Conservation (phyloP, 2,329 filamentous ascomycete genomes). For the Fusarium praegraminearum region DNA sequence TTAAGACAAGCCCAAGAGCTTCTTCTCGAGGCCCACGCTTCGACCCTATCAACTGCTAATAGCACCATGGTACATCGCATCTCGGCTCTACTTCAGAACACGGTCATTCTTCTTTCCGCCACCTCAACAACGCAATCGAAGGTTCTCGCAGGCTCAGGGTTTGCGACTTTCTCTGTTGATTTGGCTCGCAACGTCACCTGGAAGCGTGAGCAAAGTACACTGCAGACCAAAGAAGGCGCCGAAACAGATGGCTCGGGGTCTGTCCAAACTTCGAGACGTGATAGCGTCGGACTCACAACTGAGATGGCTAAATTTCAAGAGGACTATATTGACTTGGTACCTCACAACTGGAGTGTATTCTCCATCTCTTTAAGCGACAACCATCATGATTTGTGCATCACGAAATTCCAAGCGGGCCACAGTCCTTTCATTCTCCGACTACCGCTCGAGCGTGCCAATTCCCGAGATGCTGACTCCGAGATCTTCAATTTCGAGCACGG, state of each 20-base stretch:
- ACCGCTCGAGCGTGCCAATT: slow-evolving; percentile 84
- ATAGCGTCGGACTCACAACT: slow-evolving; percentile 60
- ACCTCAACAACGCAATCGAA: slow-evolving; percentile 63
- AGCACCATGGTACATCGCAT: slow-evolving; percentile 72
- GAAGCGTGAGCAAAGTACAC: slow-evolving; percentile 71
- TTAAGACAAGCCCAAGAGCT: slow-evolving; percentile 74
- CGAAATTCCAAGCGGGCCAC: slow-evolving; percentile 80
- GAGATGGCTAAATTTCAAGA: slow-evolving; percentile 76
- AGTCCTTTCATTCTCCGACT: slow-evolving; percentile 88
- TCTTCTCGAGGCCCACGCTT: slow-evolving; percentile 72
- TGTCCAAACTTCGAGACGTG: slow-evolving; percentile 50
- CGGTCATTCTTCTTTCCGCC: slow-evolving; percentile 74
- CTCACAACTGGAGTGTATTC: slow-evolving; percentile 83
- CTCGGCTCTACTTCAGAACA: slow-evolving; percentile 72
- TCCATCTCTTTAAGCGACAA: slow-evolving; percentile 87
- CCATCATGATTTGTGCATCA: slow-evolving; percentile 86
- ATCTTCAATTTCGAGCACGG: slow-evolving; percentile 87
- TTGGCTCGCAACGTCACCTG: slow-evolving; percentile 77
- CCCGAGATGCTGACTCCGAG: slow-evolving; percentile 80
- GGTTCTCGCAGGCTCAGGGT: slow-evolving; percentile 63
- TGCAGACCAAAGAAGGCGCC: slow-evolving; percentile 54
- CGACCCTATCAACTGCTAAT: slow-evolving; percentile 66
- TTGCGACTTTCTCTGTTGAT: slow-evolving; percentile 75
- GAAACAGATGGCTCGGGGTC: slow-evolving; percentile 9
- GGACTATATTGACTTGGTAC: slow-evolving; percentile 88